Base-by-base conservation (phyloP, 352 stramenopile species). In the Pythium inflatum region DNA sequence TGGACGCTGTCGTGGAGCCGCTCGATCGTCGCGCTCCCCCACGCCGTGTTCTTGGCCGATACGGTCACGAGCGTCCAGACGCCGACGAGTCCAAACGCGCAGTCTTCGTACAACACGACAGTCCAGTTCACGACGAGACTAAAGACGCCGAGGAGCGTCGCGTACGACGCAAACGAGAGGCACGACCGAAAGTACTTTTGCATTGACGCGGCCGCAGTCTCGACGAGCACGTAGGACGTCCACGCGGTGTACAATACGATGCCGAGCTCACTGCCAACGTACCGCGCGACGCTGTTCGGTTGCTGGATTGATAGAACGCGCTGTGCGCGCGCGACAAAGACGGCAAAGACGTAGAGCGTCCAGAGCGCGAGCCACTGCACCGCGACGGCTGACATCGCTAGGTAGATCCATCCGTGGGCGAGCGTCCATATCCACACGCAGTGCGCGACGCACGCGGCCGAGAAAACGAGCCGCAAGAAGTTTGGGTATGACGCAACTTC, bases 41-140 rank as follows among this genome's bases (percentile, higher is more conserved):
- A 68, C n/a, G 49, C 6, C 25, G 60, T 61, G 49, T 30, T 50
- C 49, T 68, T 68, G 34, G 48, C 28, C 22, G 60, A 58, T 4
- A 61, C 51, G 1, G 56, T 41, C 34, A 68, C 48, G 27, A 68
- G 36, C 24, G 50, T 38, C 60, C 60, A 61, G 9, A 55, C 51
- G 38, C 60, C 50, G 13, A 60, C 16, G 31, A 68, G 27, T 9
- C 60, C 60, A 43, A 68, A 68, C 48, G 49, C 40, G 24, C 48
- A 61, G 49, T 68, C 60, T 14, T 53, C 28, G 36, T 68, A 68
- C 12, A 68, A 48, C 18, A 68, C 24, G 11, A 68, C 49, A 8
- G 38, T 41, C 62, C 62, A 69, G 33, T 69, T 62, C 0, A 48
- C 53, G 12, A 69, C n/a, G 38, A 71, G 71, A 34, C 72, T 67